Evolutionary conservation across 495 filamentous ascomycete species (phyloP).

Genomic region (Tricharina praecox): DNA sequence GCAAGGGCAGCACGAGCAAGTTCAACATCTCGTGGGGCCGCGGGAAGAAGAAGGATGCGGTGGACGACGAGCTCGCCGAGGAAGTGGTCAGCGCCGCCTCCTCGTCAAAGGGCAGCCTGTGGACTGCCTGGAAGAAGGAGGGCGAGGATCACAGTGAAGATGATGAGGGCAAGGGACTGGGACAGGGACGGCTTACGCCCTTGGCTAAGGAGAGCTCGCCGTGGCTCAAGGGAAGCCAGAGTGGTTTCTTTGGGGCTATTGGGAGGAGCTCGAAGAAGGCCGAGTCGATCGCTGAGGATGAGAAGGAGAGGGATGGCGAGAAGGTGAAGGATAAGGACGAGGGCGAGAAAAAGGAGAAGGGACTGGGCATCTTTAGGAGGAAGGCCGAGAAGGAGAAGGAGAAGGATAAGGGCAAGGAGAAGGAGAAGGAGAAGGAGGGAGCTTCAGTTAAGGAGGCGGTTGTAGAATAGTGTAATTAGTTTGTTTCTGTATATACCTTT

Average conservation of each 20-base stretch:
- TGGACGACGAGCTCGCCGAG: constrained; percentile 1
- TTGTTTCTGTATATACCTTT: neutral
- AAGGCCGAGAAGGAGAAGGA: constrained; percentile 14
- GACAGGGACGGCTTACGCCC: neutral
- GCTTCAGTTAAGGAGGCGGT: neutral
- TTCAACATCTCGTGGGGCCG: constrained; percentile 21
- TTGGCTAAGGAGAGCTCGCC: constrained; percentile 5
- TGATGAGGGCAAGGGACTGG: neutral
- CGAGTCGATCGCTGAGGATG: neutral
- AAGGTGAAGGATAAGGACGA: constrained; percentile 4
- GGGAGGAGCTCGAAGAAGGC: constrained; percentile 11
- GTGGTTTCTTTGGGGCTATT: constrained; percentile 20
- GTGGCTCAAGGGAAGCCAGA: constrained; percentile 17
- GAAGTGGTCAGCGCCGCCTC: neutral
- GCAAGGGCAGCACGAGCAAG: constrained; percentile 21
- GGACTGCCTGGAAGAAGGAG: constrained; percentile 20
- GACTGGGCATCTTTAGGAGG: constrained; percentile 21
- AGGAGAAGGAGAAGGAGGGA: neutral
- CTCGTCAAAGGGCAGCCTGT: neutral
- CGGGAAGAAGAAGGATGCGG: constrained; percentile 16
- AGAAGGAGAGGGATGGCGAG: constrained; percentile 14
- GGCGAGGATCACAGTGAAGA: constrained; percentile 4
- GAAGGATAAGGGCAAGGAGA: too few relatives aligned
- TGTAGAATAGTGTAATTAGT: neutral
- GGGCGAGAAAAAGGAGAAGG: constrained; percentile 1